Conservation (phyloP, 1,139 yeast species). For the Meyerozyma carpophila region DNA sequence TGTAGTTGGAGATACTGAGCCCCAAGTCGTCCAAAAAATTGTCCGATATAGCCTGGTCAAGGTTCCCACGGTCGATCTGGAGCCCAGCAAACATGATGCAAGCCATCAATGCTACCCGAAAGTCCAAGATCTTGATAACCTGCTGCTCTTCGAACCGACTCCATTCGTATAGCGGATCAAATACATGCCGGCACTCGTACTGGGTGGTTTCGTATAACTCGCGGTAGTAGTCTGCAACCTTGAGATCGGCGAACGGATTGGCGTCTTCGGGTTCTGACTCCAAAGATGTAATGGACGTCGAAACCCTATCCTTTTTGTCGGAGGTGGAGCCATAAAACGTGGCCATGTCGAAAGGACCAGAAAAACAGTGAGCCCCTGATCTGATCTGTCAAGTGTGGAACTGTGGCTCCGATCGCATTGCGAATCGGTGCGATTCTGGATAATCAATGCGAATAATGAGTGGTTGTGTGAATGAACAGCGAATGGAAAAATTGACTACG, state of each 20-base stretch:
- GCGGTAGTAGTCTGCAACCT: slow-evolving; percentile 34
- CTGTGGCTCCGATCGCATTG: too few relatives aligned
- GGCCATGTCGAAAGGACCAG: too few relatives aligned
- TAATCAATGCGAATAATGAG: too few relatives aligned
- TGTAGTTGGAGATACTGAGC: slow-evolving; percentile 11
- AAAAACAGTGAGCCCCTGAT: too few relatives aligned
- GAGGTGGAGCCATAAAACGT: too few relatives aligned
- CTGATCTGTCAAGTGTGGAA: too few relatives aligned
- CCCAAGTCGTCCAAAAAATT: slow-evolving; percentile 10
- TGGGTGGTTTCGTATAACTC: slow-evolving; percentile 32
- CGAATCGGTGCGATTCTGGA: too few relatives aligned
- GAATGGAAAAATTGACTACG: too few relatives aligned
- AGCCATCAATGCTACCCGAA: slow-evolving; percentile 23
- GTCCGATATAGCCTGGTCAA: slow-evolving; percentile 11
- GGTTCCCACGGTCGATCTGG: slow-evolving; percentile 17
- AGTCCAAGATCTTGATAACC: slow-evolving; percentile 19
- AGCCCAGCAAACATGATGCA: slow-evolving; percentile 28
- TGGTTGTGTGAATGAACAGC: too few relatives aligned
- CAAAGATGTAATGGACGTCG: neutral
- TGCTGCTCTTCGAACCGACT: slow-evolving; percentile 15
- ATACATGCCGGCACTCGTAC: slow-evolving; percentile 39
- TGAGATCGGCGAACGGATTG: slow-evolving; percentile 24
- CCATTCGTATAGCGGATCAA: slow-evolving; percentile 21
- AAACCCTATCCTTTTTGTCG: neutral
- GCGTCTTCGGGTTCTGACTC: neutral